Percentiles rank a stretch among this genome's conserved stretches.
These are phyloP conservation scores for Ophiocordyceps robertsii DNA, from an alignment of 2,329 filamentous ascomycete genomes.

Conservation along the genomic window DNA sequence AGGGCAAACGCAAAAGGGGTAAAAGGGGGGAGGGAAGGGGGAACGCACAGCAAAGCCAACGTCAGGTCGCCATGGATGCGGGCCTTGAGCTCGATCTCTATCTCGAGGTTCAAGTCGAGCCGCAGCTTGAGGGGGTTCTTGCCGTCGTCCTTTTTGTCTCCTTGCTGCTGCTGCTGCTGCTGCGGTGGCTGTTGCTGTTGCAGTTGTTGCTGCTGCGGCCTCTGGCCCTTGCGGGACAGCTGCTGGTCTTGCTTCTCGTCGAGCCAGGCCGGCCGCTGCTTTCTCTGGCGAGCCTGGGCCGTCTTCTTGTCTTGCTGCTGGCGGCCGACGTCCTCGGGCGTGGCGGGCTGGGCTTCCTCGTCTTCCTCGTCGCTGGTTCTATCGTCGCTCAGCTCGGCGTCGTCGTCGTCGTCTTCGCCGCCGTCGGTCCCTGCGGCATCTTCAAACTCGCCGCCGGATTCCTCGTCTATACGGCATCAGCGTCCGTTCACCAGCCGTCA, in stretches of 20 bases:
- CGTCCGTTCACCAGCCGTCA: too few relatives aligned
- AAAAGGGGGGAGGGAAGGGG: background rate
- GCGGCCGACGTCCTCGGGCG: background rate
- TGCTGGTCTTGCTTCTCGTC: constrained; percentile 5
- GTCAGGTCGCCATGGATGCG: constrained; percentile 68
- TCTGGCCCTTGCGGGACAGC: constrained; percentile 9
- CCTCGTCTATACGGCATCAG: background rate
- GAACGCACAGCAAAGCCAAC: constrained; percentile 51
- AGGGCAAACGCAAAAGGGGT: background rate
- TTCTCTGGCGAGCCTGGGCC: constrained; percentile 1
- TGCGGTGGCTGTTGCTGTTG: constrained; percentile 7
- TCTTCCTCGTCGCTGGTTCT: constrained; percentile 4
- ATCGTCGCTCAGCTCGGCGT: constrained; percentile 2
- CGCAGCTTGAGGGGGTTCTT: constrained; percentile 52
- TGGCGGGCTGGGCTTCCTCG: constrained; percentile 5
- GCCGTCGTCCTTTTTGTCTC: constrained; percentile 14
- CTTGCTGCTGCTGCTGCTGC: constrained; percentile 11
- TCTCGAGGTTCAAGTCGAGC: constrained; percentile 63
- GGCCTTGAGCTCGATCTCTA: constrained; percentile 69
- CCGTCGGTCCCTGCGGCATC: constrained; percentile 4
- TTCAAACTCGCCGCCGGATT: constrained; percentile 2
- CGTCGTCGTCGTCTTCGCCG: constrained; percentile 1
- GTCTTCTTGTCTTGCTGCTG: background rate
- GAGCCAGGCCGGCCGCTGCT: background rate
- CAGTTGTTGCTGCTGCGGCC: constrained; percentile 8